phyloP scores from a whole-genome alignment of 2,329 filamentous ascomycete species.

The Trichoderma pleuroti region DNA sequence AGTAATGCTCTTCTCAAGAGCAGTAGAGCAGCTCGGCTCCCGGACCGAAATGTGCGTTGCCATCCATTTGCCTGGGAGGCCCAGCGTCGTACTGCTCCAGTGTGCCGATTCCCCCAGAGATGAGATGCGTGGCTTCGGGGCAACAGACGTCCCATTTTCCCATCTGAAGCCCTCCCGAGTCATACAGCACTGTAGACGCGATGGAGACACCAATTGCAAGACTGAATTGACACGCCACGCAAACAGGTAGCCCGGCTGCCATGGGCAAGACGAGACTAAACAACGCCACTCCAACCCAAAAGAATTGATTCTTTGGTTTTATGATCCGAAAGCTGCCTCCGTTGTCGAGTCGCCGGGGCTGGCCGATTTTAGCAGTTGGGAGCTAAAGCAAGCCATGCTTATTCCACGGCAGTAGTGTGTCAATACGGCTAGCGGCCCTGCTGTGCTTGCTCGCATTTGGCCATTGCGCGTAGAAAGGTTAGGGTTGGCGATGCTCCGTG shows the following conservation, averaged over 20 bases:
- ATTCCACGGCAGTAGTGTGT: not conserved
- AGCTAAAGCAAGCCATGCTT: slow-evolving; percentile 11
- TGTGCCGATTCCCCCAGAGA: not conserved
- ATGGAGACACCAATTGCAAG: not conserved
- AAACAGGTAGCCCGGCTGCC: not conserved
- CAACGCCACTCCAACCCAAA: not conserved
- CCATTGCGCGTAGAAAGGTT: not conserved
- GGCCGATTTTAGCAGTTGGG: not conserved
- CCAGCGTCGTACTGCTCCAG: slow-evolving; percentile 1
- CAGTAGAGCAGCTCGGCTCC: not conserved
- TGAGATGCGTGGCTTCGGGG: not conserved
- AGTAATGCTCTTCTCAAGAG: not conserved
- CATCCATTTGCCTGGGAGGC: not conserved
- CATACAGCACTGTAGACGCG: not conserved
- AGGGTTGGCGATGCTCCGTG: not conserved
- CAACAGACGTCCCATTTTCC: not conserved
- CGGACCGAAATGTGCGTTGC: not conserved
- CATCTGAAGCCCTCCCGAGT: not conserved
- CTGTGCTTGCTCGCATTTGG: not conserved
- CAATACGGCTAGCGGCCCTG: not conserved
- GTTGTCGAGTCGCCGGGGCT: not conserved
- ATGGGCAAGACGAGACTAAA: no score
- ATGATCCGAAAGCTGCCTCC: not conserved
- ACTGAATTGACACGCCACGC: not conserved
- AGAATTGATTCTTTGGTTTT: not conserved